Base-by-base conservation (phyloP, 345 rosid species). In the Hibiscus syriacus region DNA sequence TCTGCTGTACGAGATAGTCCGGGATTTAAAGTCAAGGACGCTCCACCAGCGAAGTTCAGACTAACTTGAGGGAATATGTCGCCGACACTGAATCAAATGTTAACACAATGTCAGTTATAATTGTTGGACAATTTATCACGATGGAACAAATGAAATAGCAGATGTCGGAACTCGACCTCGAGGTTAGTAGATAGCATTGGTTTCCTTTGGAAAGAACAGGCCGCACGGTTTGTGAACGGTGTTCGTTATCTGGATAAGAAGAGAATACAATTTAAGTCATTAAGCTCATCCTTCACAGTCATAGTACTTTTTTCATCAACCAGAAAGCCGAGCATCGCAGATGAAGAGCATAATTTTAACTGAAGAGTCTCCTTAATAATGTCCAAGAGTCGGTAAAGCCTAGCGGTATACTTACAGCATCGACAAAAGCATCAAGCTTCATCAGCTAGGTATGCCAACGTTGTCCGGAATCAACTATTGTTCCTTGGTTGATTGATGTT, bases 41-140 rank as follows among this genome's bases (percentile, higher is more conserved):
- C 87, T 43, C 90, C 89, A 38, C 90, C 96, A 64, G 88, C 93
- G 70, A 93, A 93, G 84, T 89, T 86, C 53, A 93, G 85, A 71
- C 86, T 82, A 78, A 93, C 92, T 76, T 80, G 88, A 78, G 98
- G 98, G 80, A 93, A 93, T 76, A 80, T 54, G 52, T 76, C 79
- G 38, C 70, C 63, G 27, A 87, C 80, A 63, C 97, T 90, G 90
- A 58, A 69, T 56, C 70, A n/a, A 56, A 74, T 38, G 66, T 29
- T 67, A 60, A 67, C 66, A 74, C 38, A 34, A n/a, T 20, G 12
- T 67, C 39, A 63, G 65, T 70, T 65, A 66, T 16, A 32, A 60
- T 41, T 39, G 11, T 8, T 12, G 8, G 55, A 45, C 14, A 66
- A 60, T 64, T 55, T 46, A 6, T 13, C 32, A 61, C 8, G 54